Evolutionary conservation across 2,329 filamentous ascomycete genomes (phyloP).

Genomic region (Tolypocladium guangdongense): DNA sequence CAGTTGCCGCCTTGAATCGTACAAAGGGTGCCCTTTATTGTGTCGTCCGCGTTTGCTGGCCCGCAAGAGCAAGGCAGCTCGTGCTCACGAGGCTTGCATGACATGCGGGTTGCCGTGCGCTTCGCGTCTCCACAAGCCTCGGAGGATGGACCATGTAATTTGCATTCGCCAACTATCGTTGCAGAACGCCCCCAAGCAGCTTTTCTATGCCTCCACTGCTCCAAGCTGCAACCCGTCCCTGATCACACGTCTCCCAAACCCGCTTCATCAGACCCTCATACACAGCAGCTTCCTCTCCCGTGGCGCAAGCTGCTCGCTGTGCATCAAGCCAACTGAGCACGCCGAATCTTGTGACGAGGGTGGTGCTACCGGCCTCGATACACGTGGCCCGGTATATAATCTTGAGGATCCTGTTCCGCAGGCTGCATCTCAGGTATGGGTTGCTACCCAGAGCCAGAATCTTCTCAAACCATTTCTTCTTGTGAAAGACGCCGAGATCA

Average conservation of each 20-base stretch:
- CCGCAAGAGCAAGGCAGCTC: too few species aligned
- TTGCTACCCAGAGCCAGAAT: slow-evolving; percentile 59
- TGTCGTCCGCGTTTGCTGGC: too few species aligned
- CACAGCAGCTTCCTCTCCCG: slow-evolving; percentile 33
- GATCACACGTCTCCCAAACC: slow-evolving; percentile 56
- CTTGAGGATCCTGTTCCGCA: slow-evolving; percentile 47
- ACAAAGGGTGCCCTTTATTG: too few species aligned
- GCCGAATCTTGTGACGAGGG: slow-evolving; percentile 68
- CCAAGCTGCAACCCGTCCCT: slow-evolving; percentile 55
- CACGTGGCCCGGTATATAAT: slow-evolving; percentile 58
- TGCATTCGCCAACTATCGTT: background rate
- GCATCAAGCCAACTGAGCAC: slow-evolving; percentile 64
- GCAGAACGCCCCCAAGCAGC: slow-evolving; percentile 10
- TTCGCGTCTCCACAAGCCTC: too few species aligned
- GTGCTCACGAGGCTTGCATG: too few species aligned
- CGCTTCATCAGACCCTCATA: slow-evolving; percentile 44
- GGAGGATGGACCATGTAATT: background rate
- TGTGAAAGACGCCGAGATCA: slow-evolving; percentile 52
- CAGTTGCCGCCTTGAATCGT: too few species aligned
- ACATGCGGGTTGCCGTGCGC: too few species aligned
- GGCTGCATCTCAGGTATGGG: slow-evolving; percentile 46
- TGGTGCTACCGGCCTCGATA: slow-evolving; percentile 64
- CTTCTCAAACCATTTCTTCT: slow-evolving; percentile 61
- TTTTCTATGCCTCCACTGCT: slow-evolving; percentile 38
- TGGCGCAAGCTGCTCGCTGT: slow-evolving; percentile 35